Evolutionary conservation across 768 basidiomycete species (phyloP).

Genomic region (Mycena indigotica): DNA sequence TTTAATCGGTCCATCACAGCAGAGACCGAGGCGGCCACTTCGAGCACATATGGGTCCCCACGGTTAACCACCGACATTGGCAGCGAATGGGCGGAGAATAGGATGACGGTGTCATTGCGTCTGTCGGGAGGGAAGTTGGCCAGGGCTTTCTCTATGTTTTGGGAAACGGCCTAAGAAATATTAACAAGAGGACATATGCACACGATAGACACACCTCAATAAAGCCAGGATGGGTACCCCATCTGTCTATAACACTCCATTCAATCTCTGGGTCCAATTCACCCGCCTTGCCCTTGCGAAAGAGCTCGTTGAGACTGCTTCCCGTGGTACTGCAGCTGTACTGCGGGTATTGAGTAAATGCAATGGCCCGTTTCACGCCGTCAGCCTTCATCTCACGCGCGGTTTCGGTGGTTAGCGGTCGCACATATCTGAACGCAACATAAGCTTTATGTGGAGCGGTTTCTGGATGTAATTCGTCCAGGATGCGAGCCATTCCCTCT

Average conservation of each 20-base stretch:
- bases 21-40: conserved; percentile 92
- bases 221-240: conserved; percentile 95
- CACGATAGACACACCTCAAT: conserved; percentile 67
- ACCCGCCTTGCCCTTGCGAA: conserved; percentile 61
- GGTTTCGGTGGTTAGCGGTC: conserved; percentile 83
- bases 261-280: conserved; percentile 67
- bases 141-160: conserved; percentile 83
- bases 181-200: not conserved
- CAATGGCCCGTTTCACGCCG: conserved; percentile 89
- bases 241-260: conserved; percentile 98
- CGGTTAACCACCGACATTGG: conserved; percentile 99
- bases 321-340: conserved; percentile 99
- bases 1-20: conserved; percentile 89
- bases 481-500: conserved; percentile 81
- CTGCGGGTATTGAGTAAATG: conserved; percentile 98
- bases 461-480: conserved; percentile 92
- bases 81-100: conserved; percentile 97
- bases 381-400: conserved; percentile 84
- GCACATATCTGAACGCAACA: conserved; percentile 92
- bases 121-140: conserved; percentile 71
- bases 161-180: conserved; percentile 75
- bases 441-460: conserved; percentile 96
- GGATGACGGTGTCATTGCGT: conserved; percentile 75
- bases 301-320: conserved; percentile 94
- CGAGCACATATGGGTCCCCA: conserved; percentile 94